Conservation (phyloP, 169 alveolate species). For the Plasmodium cynomolgi region DNA sequence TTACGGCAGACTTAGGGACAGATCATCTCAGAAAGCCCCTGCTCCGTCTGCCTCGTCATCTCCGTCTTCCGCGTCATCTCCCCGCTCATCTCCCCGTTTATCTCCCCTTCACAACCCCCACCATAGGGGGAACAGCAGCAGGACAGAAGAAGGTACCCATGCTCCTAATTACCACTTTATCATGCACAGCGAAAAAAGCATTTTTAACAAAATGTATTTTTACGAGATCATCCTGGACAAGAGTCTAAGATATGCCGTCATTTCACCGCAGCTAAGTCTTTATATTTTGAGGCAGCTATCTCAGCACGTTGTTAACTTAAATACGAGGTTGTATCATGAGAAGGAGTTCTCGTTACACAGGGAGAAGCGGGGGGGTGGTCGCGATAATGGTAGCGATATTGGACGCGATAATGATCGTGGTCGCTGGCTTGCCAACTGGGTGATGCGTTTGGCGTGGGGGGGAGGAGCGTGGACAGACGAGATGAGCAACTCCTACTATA, state of each 20-base stretch:
- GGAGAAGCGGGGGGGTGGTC: background rate
- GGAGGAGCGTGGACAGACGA: background rate
- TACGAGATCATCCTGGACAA: constrained; percentile 39
- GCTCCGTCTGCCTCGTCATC: background rate
- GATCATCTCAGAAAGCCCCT: background rate
- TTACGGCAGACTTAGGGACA: constrained; percentile 3
- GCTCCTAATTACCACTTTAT: constrained; percentile 24
- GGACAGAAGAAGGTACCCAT: background rate
- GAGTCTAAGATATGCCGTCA: constrained; percentile 33
- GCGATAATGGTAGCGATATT: too few relatives aligned
- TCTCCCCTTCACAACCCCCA: background rate
- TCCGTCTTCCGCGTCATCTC: background rate
- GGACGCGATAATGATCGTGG: background rate
- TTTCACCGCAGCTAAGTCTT: constrained; percentile 55
- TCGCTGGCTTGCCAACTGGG: background rate
- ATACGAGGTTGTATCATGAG: constrained; percentile 21
- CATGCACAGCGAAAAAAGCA: constrained; percentile 24
- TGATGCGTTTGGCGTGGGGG: background rate
- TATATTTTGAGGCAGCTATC: constrained; percentile 29
- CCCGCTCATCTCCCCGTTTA: background rate
- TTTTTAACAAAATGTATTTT: constrained; percentile 44
- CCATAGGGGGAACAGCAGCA: background rate
- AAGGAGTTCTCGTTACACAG: background rate
- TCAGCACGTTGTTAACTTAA: constrained; percentile 14
- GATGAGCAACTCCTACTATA: background rate